Conservation (phyloP, 345 rosid genomes). For the Lepidium aucheri region DNA sequence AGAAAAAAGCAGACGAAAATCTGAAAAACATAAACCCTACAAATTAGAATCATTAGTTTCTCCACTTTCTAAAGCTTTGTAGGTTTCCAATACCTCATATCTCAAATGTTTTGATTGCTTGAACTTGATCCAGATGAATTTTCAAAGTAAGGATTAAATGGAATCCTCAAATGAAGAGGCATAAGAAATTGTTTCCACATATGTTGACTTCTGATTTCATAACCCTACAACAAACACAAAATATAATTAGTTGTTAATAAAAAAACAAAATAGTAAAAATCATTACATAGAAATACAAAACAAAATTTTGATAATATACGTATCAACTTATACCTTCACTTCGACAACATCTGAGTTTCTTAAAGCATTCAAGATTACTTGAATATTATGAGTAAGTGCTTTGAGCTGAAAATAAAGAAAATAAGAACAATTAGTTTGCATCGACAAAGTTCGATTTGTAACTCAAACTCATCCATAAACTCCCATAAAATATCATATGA, state of each 20-base stretch:
- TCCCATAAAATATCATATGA: no score
- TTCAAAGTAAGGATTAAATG: slow-evolving; percentile 24
- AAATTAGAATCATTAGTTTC: no score
- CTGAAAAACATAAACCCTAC: no score
- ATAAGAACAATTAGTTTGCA: no score
- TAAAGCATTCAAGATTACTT: slow-evolving; percentile 49
- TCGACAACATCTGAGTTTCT: slow-evolving; percentile 47
- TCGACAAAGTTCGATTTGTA: no score
- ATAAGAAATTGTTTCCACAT: no score
- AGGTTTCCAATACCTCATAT: no score
- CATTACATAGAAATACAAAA: not conserved
- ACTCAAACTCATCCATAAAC: no score
- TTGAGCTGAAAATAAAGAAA: slow-evolving; percentile 54
- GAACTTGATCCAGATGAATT: not conserved
- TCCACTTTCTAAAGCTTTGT: no score
- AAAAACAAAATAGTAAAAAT: no score
- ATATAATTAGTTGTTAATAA: not conserved
- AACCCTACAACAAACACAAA: slow-evolving; percentile 40
- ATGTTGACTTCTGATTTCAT: slow-evolving; percentile 44
- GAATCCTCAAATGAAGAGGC: slow-evolving; percentile 33
- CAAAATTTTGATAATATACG: not conserved
- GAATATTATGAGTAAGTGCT: slow-evolving; percentile 39
- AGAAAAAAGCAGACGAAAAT: no score
- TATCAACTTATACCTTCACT: slow-evolving; percentile 41
- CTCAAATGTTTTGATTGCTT: not conserved